Evolutionary conservation across 2,329 filamentous ascomycete genomes (phyloP).

Genomic region (Penicillium frequentans): DNA sequence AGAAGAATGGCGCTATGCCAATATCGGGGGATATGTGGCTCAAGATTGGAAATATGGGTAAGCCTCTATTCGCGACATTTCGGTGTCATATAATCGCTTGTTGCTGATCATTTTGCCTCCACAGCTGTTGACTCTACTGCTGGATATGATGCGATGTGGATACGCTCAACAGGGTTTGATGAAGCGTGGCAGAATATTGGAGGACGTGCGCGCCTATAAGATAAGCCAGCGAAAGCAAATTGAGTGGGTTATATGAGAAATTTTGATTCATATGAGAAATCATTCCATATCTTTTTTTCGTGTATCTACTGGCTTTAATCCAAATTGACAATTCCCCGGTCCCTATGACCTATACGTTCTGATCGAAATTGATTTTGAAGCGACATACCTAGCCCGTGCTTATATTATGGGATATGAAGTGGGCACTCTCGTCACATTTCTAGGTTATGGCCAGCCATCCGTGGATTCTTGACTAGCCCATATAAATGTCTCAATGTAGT

Average conservation of each 20-base stretch:
- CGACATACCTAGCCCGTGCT: background rate
- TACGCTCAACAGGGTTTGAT: slow-evolving; percentile 43
- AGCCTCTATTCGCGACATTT: slow-evolving; percentile 8
- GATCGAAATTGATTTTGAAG: background rate
- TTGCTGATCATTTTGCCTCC: slow-evolving; percentile 5
- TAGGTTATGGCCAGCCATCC: background rate
- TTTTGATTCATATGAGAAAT: background rate
- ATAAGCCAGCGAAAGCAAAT: background rate
- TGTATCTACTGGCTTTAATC: background rate
- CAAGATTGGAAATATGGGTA: slow-evolving; percentile 47
- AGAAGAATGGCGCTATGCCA: slow-evolving; percentile 28
- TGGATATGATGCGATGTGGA: slow-evolving; percentile 31
- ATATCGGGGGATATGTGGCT: slow-evolving; percentile 47
- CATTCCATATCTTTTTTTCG: background rate
- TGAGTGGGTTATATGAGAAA: background rate
- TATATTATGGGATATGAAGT: background rate
- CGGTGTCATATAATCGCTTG: background rate
- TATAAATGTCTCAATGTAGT: background rate
- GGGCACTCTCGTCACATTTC: background rate
- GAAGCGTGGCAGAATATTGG: slow-evolving; percentile 39
- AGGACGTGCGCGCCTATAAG: slow-evolving; percentile 19
- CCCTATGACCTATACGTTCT: background rate
- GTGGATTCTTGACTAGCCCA: background rate
- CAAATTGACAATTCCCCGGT: background rate
- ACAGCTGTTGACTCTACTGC: slow-evolving; percentile 40